Percentiles rank a stretch among this genome's conserved stretches.
Evolutionary conservation across 345 rosid genomes (phyloP).

Genomic region (sweet orange (Citrus sinensis)): DNA sequence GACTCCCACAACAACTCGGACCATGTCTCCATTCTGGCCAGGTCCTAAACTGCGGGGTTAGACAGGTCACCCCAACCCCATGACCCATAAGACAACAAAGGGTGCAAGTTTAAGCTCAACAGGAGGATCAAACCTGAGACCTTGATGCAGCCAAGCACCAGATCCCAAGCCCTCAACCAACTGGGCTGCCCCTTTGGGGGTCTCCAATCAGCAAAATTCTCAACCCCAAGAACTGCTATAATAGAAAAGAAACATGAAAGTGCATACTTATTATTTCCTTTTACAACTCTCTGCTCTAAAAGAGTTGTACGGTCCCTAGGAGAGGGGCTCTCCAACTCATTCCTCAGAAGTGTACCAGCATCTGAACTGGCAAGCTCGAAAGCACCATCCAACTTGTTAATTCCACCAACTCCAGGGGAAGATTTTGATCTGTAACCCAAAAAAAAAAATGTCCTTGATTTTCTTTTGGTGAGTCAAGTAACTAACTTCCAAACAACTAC

Average conservation of each 20-base stretch:
- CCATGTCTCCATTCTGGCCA: no score
- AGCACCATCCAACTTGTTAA: conserved; percentile 58
- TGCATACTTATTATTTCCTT: conserved; percentile 70
- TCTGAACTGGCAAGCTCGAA: conserved; percentile 64
- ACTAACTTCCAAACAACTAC: neutral
- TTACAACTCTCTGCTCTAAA: conserved; percentile 51
- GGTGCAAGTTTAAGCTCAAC: no score
- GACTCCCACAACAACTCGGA: no score
- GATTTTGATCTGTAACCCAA: conserved; percentile 62
- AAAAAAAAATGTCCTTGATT: neutral
- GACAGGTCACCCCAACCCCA: no score
- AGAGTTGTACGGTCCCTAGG: conserved; percentile 49
- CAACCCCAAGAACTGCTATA: neutral
- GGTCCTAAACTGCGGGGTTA: no score
- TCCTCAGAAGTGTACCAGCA: conserved; percentile 46
- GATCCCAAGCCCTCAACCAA: no score
- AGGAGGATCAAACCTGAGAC: no score
- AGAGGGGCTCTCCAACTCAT: conserved; percentile 54
- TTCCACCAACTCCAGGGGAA: conserved; percentile 54
- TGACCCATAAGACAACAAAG: no score
- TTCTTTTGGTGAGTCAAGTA: neutral
- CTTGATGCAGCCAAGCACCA: no score
- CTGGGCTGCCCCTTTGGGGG: no score
- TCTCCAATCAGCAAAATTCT: neutral
- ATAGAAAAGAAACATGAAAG: conserved; percentile 14